Base-by-base conservation (phyloP, 768 basidiomycete species). In the Clavaria fumosa region DNA sequence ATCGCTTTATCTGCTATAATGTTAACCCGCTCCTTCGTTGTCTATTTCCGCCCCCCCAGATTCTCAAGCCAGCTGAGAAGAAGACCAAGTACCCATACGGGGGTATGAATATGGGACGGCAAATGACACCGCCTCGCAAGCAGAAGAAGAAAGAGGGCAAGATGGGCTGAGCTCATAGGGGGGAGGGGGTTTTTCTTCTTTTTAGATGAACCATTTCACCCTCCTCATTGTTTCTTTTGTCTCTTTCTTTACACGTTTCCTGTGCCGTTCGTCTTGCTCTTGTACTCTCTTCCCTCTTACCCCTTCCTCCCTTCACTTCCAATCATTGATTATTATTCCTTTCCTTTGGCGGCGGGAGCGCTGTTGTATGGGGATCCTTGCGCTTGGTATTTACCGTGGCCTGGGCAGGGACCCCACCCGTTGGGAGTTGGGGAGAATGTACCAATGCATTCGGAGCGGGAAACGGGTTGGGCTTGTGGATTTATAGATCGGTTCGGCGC, bases 11-110 rank as follows among this genome's bases (percentile, higher is more conserved):
- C 40, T 23, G 27, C 27, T 9, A 30, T 33, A 40, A n/a, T n/a
- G n/a, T n/a, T n/a, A n/a, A n/a, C n/a, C n/a, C 34, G 31, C 32
- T 28, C 35, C 32, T 6, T 36, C 18, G 22, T 27, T 23, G 7
- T 51, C n/a, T n/a, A n/a, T n/a, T n/a, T n/a, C n/a, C n/a, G n/a
- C n/a, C n/a, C n/a, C n/a, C n/a, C n/a, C n/a, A 95, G 90, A 99
- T 99, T 46, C 67, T 99, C 51, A 99, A 99, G 63, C 93, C 93
- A 23, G 93, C 93, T 14, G 93, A 99, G 69, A 97, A 97, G 75
- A 96, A 95, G 61, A 74, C 83, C 39, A 93, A 91, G 59, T 82
- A 86, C 47, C 80, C 84, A 3, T 85, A 86, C 47, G 82, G 83
- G 31, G 80, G 79, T 34, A 81, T 81, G 67, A 82, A 81, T 52